Base-by-base conservation (phyloP, 306 rosid genomes). In the Hippophae gyantsensis region DNA sequence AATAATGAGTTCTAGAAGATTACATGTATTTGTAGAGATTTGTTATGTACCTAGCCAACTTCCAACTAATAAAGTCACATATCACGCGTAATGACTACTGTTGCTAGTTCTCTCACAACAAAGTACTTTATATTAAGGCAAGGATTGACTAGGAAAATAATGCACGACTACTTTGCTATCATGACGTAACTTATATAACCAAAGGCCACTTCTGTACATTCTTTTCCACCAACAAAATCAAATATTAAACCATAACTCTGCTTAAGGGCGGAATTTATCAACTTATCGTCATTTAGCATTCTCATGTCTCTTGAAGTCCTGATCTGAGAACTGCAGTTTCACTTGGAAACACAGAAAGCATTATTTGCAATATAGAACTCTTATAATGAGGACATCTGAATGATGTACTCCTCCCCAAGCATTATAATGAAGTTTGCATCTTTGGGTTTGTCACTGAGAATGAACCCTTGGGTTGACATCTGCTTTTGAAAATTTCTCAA, bases 401-500 rank as follows among this genome's bases (percentile, higher is more conserved):
- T 42, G 64, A 54, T 43, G 64, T 77, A 58, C 8, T 63, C 48
- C 55, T 59, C 66, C 57, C 89, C 93, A 44, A 89, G 86, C 23
- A 18, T 18, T 18, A 18, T 18, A 18, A 18, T 18, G 23, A 18
- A 18, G 23, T 18, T 18, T 18, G 0, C 23, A 18, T 18, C 23
- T 18, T 18, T 18, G 23, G 23, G 23, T 18, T 18, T 18, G 23
- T 18, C 23, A 18, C 23, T 18, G 23, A 18, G 23, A 18, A 18
- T 18, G 23, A 18, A 18, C 23, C 23, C 23, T 18, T 18, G 86
- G 42, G 86, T 80, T 6, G 77, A 70, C 74, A 13, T 53, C 68
- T 79, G 64, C 74, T 78, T 75, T 60, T 77, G 73, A 70, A 69
- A 89, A 58, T 85, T 90, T 85, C 58, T 46, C 65, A 57, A 60